Evolutionary conservation across 768 basidiomycete species (phyloP).

Genomic region (Phylloporus arenicola): DNA sequence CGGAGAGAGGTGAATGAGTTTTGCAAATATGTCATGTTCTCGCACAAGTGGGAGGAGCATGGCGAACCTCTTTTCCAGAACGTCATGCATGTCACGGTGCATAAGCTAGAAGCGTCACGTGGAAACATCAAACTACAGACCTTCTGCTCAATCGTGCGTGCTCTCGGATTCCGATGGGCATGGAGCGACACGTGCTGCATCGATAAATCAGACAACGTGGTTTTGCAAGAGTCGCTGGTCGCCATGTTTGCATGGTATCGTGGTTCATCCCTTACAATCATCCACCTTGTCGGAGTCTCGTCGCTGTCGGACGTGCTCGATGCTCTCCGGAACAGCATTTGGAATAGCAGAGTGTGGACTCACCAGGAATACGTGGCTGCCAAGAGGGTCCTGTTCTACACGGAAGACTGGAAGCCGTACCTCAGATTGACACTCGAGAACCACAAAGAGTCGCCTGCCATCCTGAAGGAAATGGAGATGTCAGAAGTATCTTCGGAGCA

Average conservation of each 20-base stretch:
- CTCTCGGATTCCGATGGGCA: no score
- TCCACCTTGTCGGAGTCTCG: constrained; percentile 6
- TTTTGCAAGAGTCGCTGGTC: no score
- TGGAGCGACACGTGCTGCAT: no score
- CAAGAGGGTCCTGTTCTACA: no score
- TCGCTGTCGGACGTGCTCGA: neutral
- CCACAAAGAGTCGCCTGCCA: neutral
- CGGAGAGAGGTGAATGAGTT: neutral
- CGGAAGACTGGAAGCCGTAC: no score
- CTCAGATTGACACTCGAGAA: no score
- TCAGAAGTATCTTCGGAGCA: neutral
- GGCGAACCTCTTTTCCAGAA: neutral
- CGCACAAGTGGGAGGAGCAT: constrained; percentile 1
- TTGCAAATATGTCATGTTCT: constrained; percentile 4
- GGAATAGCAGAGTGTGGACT: no score
- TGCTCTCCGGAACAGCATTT: no score
- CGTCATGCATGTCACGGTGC: constrained; percentile 2
- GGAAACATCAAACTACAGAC: constrained; percentile 6
- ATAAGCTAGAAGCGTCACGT: neutral
- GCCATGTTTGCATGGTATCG: no score
- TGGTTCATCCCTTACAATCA: constrained; percentile 6
- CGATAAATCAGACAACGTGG: no score
- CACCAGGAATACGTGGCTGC: no score
- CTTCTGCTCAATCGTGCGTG: no score
- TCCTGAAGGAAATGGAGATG: neutral